These are phyloP conservation scores for Backusella mclennaniae DNA, from an alignment of 192 early-diverging fungal genomes.

Conservation along the genomic window DNA sequence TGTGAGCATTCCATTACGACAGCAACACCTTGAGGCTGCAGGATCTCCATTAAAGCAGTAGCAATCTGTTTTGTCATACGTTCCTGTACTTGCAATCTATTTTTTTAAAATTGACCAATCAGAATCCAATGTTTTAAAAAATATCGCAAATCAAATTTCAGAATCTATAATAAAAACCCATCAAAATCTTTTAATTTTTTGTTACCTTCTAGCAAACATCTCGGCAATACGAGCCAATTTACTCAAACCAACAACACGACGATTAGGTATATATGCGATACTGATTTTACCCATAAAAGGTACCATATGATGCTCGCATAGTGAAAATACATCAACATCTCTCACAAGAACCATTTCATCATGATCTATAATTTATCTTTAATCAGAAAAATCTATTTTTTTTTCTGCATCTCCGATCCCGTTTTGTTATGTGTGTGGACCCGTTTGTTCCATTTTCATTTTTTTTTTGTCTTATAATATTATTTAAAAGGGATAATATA, in stretches of 20 bases:
- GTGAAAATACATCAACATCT: conserved; percentile 92
- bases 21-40: conserved; percentile 95
- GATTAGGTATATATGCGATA: conserved; percentile 97
- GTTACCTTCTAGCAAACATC: conserved; percentile 82
- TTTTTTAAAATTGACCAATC: neutral
- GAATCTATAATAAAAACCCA: neutral
- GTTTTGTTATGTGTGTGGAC: neutral
- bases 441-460: neutral
- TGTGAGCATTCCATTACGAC: conserved; percentile 95
- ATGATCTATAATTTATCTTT: conserved; percentile 61
- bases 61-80: conserved; percentile 98
- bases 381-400: conserved; percentile 12
- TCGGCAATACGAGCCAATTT: conserved; percentile 98
- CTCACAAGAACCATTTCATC: conserved; percentile 99
- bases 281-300: conserved; percentile 97
- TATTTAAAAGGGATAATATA: neutral
- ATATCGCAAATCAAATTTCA: neutral
- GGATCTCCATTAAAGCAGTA: conserved; percentile 81
- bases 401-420: neutral
- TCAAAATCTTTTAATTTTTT: neutral
- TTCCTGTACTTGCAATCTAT: conserved; percentile 94
- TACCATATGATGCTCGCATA: conserved; percentile 99
- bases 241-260: conserved; percentile 90
- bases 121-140: neutral
- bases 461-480: neutral